Evolutionary conservation across 768 basidiomycete genomes (phyloP).

Genomic region (Austroboletus festivus): DNA sequence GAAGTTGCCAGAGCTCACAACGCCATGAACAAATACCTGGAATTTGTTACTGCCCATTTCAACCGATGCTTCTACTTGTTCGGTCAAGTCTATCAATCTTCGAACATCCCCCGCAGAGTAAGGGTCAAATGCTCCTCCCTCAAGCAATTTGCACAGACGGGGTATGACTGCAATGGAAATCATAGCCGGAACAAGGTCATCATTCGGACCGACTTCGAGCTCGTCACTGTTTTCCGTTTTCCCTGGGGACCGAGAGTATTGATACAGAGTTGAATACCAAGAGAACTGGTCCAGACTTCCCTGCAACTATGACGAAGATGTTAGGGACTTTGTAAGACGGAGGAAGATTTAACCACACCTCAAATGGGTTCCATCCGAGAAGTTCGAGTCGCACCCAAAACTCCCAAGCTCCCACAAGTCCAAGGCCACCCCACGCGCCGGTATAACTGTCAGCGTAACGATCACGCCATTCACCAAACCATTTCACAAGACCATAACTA

Average conservation of each 20-base stretch:
- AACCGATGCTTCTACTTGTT: constrained; percentile 77
- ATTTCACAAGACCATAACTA: constrained; percentile 59
- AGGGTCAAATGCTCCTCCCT: constrained; percentile 77
- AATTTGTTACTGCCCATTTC: constrained; percentile 61
- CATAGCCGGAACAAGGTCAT: constrained; percentile 85
- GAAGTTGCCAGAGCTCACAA: neutral
- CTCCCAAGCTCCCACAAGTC: constrained; percentile 87
- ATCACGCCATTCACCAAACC: constrained; percentile 72
- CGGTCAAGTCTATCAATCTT: constrained; percentile 66
- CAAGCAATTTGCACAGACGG: constrained; percentile 66
- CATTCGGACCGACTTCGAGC: constrained; percentile 71
- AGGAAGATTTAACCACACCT: constrained; percentile 47
- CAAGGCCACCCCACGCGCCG: constrained; percentile 87
- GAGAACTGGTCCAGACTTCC: constrained; percentile 71
- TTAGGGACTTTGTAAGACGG: constrained; percentile 3
- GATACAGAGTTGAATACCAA: constrained; percentile 79
- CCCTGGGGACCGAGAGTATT: constrained; percentile 60
- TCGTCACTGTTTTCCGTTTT: constrained; percentile 44
- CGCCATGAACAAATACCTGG: constrained; percentile 42
- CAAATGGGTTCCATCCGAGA: constrained; percentile 83
- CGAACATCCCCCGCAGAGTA: constrained; percentile 67
- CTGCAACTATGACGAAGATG: constrained; percentile 38
- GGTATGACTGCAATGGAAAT: constrained; percentile 82
- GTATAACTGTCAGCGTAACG: constrained; percentile 77
- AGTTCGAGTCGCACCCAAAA: constrained; percentile 90